Evolutionary conservation across 2,329 filamentous ascomycete genomes (phyloP), one percentile per base, ranked within the genome.

Genomic region (Penicillium hordei): DNA sequence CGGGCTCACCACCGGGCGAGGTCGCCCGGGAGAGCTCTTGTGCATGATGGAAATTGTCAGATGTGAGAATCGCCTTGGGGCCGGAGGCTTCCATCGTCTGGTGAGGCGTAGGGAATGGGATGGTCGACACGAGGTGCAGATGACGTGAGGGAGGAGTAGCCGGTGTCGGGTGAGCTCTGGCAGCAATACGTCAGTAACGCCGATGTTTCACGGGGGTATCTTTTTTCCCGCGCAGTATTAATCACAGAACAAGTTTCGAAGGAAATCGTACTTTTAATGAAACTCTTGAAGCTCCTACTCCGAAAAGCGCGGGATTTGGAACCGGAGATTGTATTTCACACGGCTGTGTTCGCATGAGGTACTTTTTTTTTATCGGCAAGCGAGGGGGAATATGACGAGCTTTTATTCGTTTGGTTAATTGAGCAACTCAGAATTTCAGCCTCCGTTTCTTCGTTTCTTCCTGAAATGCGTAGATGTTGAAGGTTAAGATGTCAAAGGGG

Each of bases 11-110:
- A 61, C 91, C 91, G 3, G 93, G 93, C 1, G 92, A 93, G 43
- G 92, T 94, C 39, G 91, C 90, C 72, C 92, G 86, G 48, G 93
- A 96, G 69, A 91, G 87, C 67, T 90, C 87, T 66, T 90, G 86
- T 71, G 81, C 69, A 72, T 74, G 72, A 44, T 71, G 61, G 40
- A 75, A 74, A 55, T 75, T 75, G 38, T 75, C 70, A 34, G 72
- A 70, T 50, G 74, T 75, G 34, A 74, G 63, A 51, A 75, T 75
- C 43, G 66, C 65, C 62, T 71, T 72, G 56, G 64, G 62, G 53
- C 60, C 63, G 45, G 71, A 66, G 55, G 68, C 66, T 62, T 76
- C 74, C 75, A 77, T 77, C 44, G 53, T 72, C 63, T 61, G 54
- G 65, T 56, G 48, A 43, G 64, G 55, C 42, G 54, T 55, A 60